These are phyloP conservation scores for Coemansia nantahalensis DNA, from an alignment of 192 early-diverging fungal species.

Conservation along the genomic window DNA sequence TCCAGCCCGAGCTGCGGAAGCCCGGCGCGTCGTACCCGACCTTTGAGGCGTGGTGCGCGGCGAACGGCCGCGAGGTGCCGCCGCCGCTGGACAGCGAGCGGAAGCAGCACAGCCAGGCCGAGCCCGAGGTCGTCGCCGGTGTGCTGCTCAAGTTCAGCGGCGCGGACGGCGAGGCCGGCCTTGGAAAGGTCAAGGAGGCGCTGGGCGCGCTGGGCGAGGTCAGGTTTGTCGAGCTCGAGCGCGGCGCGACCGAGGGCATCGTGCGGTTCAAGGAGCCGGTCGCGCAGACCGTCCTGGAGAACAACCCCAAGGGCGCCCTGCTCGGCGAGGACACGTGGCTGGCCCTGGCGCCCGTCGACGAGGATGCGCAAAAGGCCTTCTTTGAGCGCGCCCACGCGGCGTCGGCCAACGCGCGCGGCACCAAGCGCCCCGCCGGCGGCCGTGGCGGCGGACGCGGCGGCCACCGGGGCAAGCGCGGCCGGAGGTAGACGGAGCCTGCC, in stretches of 20 bases:
- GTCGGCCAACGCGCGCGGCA: slow-evolving; percentile 3
- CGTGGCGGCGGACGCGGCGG: slow-evolving; percentile 1
- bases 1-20: slow-evolving; percentile 48
- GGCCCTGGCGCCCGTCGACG: slow-evolving; percentile 18
- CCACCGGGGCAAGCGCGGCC: slow-evolving; percentile 17
- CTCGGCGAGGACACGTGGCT: slow-evolving; percentile 19
- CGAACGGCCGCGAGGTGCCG: slow-evolving; percentile 25
- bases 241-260: slow-evolving; percentile 28
- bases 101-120: neutral
- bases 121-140: slow-evolving; percentile 14
- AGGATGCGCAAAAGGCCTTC: slow-evolving; percentile 33
- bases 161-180: slow-evolving; percentile 15
- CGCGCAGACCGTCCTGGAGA: slow-evolving; percentile 22
- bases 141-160: slow-evolving; percentile 35
- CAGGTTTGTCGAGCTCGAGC: slow-evolving; percentile 28
- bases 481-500: slow-evolving; percentile 1
- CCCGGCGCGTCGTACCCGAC: slow-evolving; percentile 36
- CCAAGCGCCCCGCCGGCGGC: slow-evolving; percentile 5
- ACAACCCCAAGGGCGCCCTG: slow-evolving; percentile 20
- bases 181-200: slow-evolving; percentile 29
- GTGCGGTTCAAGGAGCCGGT: slow-evolving; percentile 37
- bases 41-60: slow-evolving; percentile 43
- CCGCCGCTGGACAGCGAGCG: slow-evolving; percentile 5
- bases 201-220: slow-evolving; percentile 19
- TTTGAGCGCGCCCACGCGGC: slow-evolving; percentile 32